These are phyloP conservation scores for Chaetomium sp. DNA, from an alignment of 2,329 filamentous ascomycete genomes.

Conservation along the genomic window DNA sequence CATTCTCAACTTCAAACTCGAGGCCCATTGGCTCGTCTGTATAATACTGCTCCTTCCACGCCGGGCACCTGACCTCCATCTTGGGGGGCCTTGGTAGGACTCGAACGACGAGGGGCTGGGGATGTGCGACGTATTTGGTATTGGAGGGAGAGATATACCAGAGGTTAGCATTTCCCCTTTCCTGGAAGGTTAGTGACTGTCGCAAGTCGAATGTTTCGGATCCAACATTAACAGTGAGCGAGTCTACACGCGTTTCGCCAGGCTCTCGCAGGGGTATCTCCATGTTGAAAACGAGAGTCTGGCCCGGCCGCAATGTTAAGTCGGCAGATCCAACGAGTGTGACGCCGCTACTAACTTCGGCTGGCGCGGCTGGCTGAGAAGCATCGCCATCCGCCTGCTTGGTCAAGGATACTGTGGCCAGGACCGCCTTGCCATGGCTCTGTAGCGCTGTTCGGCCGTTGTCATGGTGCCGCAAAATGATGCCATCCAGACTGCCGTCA, in stretches of 20 bases:
- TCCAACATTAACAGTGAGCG: constrained; percentile 64
- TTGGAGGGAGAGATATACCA: constrained; percentile 54
- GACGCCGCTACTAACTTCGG: constrained; percentile 31
- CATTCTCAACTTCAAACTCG: constrained; percentile 72
- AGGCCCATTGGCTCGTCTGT: constrained; percentile 76
- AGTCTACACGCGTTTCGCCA: constrained; percentile 70
- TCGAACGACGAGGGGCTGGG: constrained; percentile 60
- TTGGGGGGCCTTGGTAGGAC: constrained; percentile 91
- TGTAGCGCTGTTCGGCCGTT: constrained; percentile 19
- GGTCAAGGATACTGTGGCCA: constrained; percentile 38
- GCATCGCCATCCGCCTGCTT: constrained; percentile 32
- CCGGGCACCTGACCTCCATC: constrained; percentile 71
- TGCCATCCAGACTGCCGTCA: constrained; percentile 58
- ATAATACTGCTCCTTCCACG: constrained; percentile 73
- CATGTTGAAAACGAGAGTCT: constrained; percentile 71
- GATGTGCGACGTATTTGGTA: constrained; percentile 51
- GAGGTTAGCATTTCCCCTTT: constrained; percentile 45
- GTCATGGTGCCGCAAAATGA: constrained; percentile 53
- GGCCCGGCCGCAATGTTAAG: constrained; percentile 66
- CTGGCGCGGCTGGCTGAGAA: constrained; percentile 33
- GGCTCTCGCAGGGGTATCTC: constrained; percentile 76
- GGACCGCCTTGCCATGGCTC: constrained; percentile 32
- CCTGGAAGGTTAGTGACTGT: constrained; percentile 59
- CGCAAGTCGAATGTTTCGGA: constrained; percentile 67
- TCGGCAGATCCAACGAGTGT: constrained; percentile 55